Conservation (phyloP, 2,329 filamentous ascomycete genomes). For the Leptodontidium sp. region DNA sequence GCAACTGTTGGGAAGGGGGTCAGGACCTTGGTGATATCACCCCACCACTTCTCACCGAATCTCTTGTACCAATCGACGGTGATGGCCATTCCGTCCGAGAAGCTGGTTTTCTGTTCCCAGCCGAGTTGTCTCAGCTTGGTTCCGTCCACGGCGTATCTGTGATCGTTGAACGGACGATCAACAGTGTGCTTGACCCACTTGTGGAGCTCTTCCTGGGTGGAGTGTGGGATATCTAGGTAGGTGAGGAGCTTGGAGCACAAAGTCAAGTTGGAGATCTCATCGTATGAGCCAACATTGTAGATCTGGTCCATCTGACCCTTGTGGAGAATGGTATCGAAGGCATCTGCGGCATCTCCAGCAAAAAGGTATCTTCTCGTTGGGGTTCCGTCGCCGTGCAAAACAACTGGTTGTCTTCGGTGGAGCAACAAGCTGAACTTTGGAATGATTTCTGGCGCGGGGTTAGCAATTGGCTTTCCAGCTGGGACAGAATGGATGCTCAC, state of each 20-base stretch:
- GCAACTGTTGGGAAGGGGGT: constrained; percentile 72
- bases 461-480: constrained; percentile 20
- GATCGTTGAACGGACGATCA: constrained; percentile 82
- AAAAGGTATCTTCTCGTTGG: constrained; percentile 80
- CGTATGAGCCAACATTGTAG: constrained; percentile 83
- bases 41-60: constrained; percentile 76
- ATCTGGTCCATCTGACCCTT: constrained; percentile 76
- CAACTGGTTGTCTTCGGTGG: constrained; percentile 69
- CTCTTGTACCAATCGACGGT: constrained; percentile 76
- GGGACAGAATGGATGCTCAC: constrained; percentile 57
- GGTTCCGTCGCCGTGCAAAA: constrained; percentile 79
- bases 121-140: constrained; percentile 72
- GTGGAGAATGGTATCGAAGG: constrained; percentile 85
- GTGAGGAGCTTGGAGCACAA: constrained; percentile 71
- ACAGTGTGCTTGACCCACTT: constrained; percentile 77
- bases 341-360: constrained; percentile 80
- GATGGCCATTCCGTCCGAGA: constrained; percentile 67
- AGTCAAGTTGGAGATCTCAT: constrained; percentile 78
- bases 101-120: constrained; percentile 72
- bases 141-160: constrained; percentile 75
- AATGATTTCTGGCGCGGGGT: constrained; percentile 71
- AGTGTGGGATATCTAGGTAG: constrained; percentile 64
- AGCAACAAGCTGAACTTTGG: constrained; percentile 82
- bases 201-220: constrained; percentile 60
- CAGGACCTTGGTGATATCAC: constrained; percentile 73